Percentiles rank a stretch among this genome's conserved stretches.
Conservation (phyloP, 768 basidiomycete genomes). For the Lactarius sp. region DNA sequence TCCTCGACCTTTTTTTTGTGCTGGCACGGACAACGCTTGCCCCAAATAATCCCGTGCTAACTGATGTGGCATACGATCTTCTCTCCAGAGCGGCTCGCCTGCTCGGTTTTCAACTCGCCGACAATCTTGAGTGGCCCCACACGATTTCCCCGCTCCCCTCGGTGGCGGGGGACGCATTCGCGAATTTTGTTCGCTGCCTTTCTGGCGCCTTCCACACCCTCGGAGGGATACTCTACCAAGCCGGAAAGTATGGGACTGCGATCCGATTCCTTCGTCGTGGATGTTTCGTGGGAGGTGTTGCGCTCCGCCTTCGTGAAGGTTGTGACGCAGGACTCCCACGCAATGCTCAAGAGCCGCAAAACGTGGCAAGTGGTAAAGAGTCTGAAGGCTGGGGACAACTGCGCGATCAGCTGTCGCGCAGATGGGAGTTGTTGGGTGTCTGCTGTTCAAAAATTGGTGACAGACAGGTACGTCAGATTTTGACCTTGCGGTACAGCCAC, state of each 20-base stretch:
- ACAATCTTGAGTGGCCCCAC: not conserved
- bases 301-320: conserved; percentile 29
- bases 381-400: conserved; percentile 52
- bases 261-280: conserved; percentile 62
- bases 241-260: conserved; percentile 53
- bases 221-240: conserved; percentile 66
- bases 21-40: conserved; percentile 45
- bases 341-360: conserved; percentile 30
- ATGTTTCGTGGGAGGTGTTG: conserved; percentile 52
- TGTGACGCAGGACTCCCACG: conserved; percentile 12
- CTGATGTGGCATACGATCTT: conserved; percentile 42
- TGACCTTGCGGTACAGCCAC: not conserved
- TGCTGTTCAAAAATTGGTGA: conserved; percentile 78
- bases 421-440: conserved; percentile 79
- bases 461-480: conserved; percentile 48
- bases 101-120: conserved; percentile 25
- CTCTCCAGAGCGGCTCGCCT: conserved; percentile 41
- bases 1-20: conserved; percentile 51
- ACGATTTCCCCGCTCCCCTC: not conserved
- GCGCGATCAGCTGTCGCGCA: conserved; percentile 57
- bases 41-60: conserved; percentile 41
- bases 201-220: conserved; percentile 69
- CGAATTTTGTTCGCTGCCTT: conserved; percentile 62
- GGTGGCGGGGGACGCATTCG: conserved; percentile 21
- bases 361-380: conserved; percentile 21